A percentile compares a stretch with the other conserved stretches of the same genome.
Evolutionary conservation across 2,329 filamentous ascomycete genomes (phyloP).

Genomic region (Piedraia hortae): DNA sequence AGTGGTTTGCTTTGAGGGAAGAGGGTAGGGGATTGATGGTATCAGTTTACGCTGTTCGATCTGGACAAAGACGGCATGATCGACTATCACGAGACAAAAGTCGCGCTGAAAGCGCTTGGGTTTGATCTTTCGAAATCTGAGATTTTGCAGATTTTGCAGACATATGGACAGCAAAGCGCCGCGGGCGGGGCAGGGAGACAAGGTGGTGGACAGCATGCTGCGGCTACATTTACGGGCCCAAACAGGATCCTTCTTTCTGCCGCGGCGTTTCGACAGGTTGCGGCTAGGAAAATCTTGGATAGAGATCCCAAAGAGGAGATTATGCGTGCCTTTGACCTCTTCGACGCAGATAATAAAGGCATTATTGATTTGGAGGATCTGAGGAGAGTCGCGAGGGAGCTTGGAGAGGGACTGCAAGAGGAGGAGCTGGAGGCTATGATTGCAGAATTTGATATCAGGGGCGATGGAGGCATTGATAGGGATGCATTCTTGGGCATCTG

Average conservation of each 20-base stretch:
- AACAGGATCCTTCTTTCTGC: conserved; percentile 46
- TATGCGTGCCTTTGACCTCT: conserved; percentile 67
- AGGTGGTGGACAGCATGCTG: conserved; percentile 2
- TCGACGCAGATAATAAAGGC: conserved; percentile 79
- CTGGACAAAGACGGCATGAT: conserved; percentile 83
- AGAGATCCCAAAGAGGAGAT: conserved; percentile 82
- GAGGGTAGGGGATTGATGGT: conserved; percentile 1
- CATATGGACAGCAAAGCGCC: conserved; percentile 39
- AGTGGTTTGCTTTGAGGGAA: conserved; percentile 12
- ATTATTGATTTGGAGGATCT: conserved; percentile 74
- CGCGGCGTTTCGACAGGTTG: conserved; percentile 41
- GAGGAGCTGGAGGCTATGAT: conserved; percentile 90
- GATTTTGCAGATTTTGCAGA: conserved; percentile 52
- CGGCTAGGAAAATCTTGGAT: conserved; percentile 52
- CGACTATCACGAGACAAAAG: conserved; percentile 95
- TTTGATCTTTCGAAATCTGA: conserved; percentile 76
- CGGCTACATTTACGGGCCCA: conserved; percentile 14
- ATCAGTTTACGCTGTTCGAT: conserved; percentile 77
- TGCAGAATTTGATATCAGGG: conserved; percentile 88
- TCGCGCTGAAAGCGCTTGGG: conserved; percentile 80
- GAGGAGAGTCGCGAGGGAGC: conserved; percentile 59
- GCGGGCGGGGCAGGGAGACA: conserved; percentile 3
- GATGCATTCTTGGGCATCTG: conserved; percentile 42
- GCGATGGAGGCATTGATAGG: conserved; percentile 46
- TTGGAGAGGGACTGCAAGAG: conserved; percentile 80